A percentile compares a stretch with the other conserved stretches of the same genome.
phyloP scores from a whole-genome alignment of 2,329 filamentous ascomycete species.

The Colletotrichum gigasporum region DNA sequence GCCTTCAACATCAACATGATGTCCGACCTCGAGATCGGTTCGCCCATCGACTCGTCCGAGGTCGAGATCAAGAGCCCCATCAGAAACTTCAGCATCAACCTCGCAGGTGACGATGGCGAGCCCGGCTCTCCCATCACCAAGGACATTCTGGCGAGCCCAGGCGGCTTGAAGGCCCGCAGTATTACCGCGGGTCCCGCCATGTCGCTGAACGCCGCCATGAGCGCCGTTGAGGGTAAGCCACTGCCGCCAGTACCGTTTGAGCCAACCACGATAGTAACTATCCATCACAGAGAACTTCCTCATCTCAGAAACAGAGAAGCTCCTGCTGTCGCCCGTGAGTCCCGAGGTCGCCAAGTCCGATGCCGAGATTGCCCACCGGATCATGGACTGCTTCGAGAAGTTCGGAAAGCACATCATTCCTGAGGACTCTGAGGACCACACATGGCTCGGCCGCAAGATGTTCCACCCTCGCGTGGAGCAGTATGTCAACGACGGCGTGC shows the following conservation, averaged over 20 bases:
- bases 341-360: constrained; percentile 12
- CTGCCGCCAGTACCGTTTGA: not conserved
- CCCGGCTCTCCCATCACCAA: constrained; percentile 4
- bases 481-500: constrained; percentile 26
- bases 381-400: constrained; percentile 22
- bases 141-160: constrained; percentile 2
- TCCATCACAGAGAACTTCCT: not conserved
- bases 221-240: not conserved
- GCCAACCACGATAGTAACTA: not conserved
- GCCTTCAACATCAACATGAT: constrained; percentile 16
- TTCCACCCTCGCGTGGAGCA: constrained; percentile 28
- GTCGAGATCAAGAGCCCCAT: constrained; percentile 13
- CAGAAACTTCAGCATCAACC: constrained; percentile 19
- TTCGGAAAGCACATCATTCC: constrained; percentile 27
- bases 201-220: not conserved
- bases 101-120: constrained; percentile 1
- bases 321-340: constrained; percentile 5
- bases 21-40: constrained; percentile 25
- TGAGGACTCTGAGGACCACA: constrained; percentile 23
- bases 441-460: constrained; percentile 31
- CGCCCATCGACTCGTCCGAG: constrained; percentile 22
- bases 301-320: not conserved
- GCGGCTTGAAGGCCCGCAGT: not conserved
- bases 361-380: constrained; percentile 26
- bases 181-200: constrained; percentile 1